Evolutionary conservation across 148 eudicot genomes (phyloP), one percentile per base, ranked within the genome.

Genomic region (Camellia japonica): DNA sequence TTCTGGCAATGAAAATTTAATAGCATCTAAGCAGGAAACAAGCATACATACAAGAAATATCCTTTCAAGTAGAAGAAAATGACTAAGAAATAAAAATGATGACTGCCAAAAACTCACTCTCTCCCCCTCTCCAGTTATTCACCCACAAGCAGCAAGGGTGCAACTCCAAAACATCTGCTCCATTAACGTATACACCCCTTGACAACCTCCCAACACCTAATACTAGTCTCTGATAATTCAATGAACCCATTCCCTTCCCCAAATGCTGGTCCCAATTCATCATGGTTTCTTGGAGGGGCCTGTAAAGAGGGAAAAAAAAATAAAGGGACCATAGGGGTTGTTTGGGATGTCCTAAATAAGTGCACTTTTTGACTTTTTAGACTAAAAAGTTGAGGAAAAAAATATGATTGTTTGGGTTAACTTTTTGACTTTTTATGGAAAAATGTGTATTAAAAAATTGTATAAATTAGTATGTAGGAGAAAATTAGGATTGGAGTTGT

Each of bases 121-220:
- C 30, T 30, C 30, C 30, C 30, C 30, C 30, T 30, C 30, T 30
- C 30, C 30, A 30, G 30, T 0, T 30, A 30, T 30, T 30, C 30
- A 30, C 30, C 30, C 30, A 30, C 30, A 30, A 42, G 63, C 43
- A 15, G 65, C 14, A 18, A 43, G 64, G 41, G 61, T 69, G 58
- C 67, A 58, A 79, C 75, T 69, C 65, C 74, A 68, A 30, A 47
- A 42, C 23, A 68, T 54, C 43, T 56, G 41, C 41, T 38, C 16
- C 18, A 66, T 41, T 56, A 78, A 23, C 11, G 4, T 41, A 30
- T 30, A 30, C 30, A 30, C 30, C 30, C 30, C 30, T 30, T 30
- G 30, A 30, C 30, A 30, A 30, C 30, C 30, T 30, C 30, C 30
- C 30, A 30, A 30, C 30, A 30, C 30, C 30, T 30, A 30, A 30